Conservation (phyloP, 805 yeast genomes). For the Starmerella etchellsii region DNA sequence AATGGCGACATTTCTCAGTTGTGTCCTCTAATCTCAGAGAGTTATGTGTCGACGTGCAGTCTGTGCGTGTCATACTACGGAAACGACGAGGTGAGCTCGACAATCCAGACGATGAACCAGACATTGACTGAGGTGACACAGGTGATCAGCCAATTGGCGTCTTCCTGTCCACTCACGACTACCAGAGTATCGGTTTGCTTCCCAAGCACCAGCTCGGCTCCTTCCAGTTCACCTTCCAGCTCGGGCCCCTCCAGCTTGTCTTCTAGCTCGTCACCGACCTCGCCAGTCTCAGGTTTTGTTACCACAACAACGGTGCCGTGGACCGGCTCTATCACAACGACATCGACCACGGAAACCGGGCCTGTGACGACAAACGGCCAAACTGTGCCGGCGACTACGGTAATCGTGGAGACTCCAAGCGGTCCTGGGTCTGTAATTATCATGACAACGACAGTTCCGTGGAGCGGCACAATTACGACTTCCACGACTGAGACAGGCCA, state of each 20-base stretch:
- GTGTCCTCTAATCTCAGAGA: not conserved
- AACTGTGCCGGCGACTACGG: not conserved
- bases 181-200: slow-evolving; percentile 1
- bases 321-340: not conserved
- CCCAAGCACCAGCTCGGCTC: not conserved
- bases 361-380: not conserved
- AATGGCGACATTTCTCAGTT: not conserved
- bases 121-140: not conserved
- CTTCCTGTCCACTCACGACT: not conserved
- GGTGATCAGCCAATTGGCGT: not conserved
- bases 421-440: not conserved
- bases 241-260: not conserved
- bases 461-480: not conserved
- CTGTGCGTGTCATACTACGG: slow-evolving; percentile 5
- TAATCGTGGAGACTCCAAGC: not conserved
- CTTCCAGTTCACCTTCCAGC: not conserved
- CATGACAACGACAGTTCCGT: not conserved
- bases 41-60: not conserved
- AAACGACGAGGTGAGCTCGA: not conserved
- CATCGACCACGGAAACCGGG: not conserved
- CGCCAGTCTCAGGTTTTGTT: not conserved
- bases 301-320: not conserved
- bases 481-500: not conserved
- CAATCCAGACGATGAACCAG: not conserved
- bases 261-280: not conserved